phyloP scores from a whole-genome alignment of 192 early-diverging fungal species.

The Paraglomus occultum region DNA sequence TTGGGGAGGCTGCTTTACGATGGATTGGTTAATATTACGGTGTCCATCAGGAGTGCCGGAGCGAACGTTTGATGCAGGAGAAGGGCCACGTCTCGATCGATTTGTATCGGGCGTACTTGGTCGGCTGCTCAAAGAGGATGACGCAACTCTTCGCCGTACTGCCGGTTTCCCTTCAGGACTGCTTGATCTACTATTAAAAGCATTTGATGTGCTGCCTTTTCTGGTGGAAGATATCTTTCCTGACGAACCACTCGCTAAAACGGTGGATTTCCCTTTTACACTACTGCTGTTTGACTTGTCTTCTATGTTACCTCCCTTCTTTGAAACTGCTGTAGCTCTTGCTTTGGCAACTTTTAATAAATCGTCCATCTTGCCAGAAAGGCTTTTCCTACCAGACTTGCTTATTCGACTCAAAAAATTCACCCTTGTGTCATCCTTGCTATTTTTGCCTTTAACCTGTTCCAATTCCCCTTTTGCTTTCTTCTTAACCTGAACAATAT shows the following conservation, averaged over 20 bases:
- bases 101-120: constrained; percentile 24
- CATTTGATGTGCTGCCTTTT: constrained; percentile 12
- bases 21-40: neutral
- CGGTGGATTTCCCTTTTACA: constrained; percentile 7
- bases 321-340: neutral
- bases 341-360: constrained; percentile 14
- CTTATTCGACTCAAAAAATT: constrained; percentile 10
- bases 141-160: neutral
- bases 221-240: neutral
- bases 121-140: constrained; percentile 9
- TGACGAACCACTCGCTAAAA: neutral
- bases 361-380: constrained; percentile 15
- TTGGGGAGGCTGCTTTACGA: constrained; percentile 11
- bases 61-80: constrained; percentile 9
- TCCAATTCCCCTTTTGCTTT: constrained; percentile 18
- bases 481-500: constrained; percentile 28
- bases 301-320: neutral
- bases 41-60: constrained; percentile 21
- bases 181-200: constrained; percentile 14
- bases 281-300: neutral
- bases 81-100: neutral
- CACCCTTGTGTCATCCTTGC: constrained; percentile 4
- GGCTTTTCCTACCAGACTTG: constrained; percentile 6
- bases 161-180: constrained; percentile 17
- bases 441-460: constrained; percentile 4